A percentile compares a stretch with the other conserved stretches of the same genome.
phyloP scores from a whole-genome alignment of 2,329 filamentous ascomycete species.

The Dactylellina drechsleri region DNA sequence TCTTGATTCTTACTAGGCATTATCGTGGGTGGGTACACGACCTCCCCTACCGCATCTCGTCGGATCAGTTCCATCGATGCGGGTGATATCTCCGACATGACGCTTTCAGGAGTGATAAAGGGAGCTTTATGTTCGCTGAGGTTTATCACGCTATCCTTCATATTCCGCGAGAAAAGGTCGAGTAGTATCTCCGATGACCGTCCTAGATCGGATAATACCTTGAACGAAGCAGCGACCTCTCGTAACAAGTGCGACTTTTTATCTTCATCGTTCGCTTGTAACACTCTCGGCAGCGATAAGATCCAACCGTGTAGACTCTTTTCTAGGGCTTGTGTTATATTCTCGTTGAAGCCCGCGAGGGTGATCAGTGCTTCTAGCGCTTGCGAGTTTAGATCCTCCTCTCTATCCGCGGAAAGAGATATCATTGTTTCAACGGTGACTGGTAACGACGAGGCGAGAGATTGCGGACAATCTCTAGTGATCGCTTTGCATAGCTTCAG shows the following conservation, averaged over 20 bases:
- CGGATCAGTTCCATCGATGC: slow-evolving; percentile 51
- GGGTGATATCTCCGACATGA: slow-evolving; percentile 36
- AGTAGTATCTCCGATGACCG: slow-evolving; percentile 74
- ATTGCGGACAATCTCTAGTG: slow-evolving; percentile 82
- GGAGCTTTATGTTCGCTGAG: slow-evolving; percentile 60
- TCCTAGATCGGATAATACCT: slow-evolving; percentile 72
- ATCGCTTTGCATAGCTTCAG: slow-evolving; percentile 74
- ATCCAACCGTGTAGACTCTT: slow-evolving; percentile 71
- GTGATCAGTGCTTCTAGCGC: slow-evolving; percentile 55
- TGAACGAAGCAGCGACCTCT: slow-evolving; percentile 79
- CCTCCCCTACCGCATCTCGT: slow-evolving; percentile 10
- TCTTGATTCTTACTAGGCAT: slow-evolving; percentile 74
- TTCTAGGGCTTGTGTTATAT: slow-evolving; percentile 57
- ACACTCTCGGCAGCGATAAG: slow-evolving; percentile 78
- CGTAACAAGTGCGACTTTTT: slow-evolving; percentile 76
- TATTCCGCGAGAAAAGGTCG: slow-evolving; percentile 72
- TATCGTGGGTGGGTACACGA: slow-evolving; percentile 60
- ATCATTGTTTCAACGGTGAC: slow-evolving; percentile 86
- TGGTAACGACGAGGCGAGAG: slow-evolving; percentile 74
- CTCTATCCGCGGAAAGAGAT: slow-evolving; percentile 70
- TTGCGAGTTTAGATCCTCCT: slow-evolving; percentile 59
- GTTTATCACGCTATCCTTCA: slow-evolving; percentile 77
- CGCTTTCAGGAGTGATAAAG: slow-evolving; percentile 22
- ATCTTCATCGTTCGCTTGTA: slow-evolving; percentile 85
- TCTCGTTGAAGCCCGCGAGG: slow-evolving; percentile 56